Evolutionary conservation across 2,329 filamentous ascomycete genomes (phyloP), one percentile per base, ranked within the genome.

Genomic region (Colletotrichum sp.): DNA sequence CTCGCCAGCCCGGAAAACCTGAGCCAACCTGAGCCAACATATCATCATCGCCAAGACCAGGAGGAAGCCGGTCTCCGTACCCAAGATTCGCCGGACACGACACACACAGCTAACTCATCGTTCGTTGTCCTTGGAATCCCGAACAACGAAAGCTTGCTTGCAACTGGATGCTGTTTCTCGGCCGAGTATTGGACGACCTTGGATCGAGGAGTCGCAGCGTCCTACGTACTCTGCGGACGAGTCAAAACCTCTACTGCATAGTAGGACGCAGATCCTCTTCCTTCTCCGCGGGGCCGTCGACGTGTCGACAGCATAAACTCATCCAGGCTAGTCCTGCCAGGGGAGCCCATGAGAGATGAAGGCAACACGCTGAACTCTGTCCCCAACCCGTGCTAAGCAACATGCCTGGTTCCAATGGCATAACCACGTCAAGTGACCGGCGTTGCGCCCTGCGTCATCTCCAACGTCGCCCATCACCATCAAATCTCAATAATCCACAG

Each of bases 21-120:
- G 66, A 55, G 67, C 54, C 70, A 51, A 73, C 36, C 66, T 15
- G 66, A 55, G 67, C 54, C 70, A 70, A 38, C 33, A 65, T 54
- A 27, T 36, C 43, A 5, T 51, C 43, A n/a, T 36, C 16, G 70
- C 70, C 66, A 73, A 65, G 70, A 51, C 15, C 24, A 38, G 15
- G 55, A 36, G 31, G 29, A 34, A 27, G 66, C 59, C 54, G 27
- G 59, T 58, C 31, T 61, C 59, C 51, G 43, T 54, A 33, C 43
- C n/a, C 43, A 51, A 51, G n/a, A 51, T 51, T 51, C n/a, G 12
- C n/a, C n/a, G 43, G 43, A 51, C 43, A 51, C 43, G 21, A 34
- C 33, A 34, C 33, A 34, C 33, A 13, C 15, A 27, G 27, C 33
- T 27, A 27, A 24, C 33, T 36, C 34, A 8, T 51, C 43, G 43